phyloP scores from a whole-genome alignment of 805 yeast species.

The Starmerella geochares region DNA sequence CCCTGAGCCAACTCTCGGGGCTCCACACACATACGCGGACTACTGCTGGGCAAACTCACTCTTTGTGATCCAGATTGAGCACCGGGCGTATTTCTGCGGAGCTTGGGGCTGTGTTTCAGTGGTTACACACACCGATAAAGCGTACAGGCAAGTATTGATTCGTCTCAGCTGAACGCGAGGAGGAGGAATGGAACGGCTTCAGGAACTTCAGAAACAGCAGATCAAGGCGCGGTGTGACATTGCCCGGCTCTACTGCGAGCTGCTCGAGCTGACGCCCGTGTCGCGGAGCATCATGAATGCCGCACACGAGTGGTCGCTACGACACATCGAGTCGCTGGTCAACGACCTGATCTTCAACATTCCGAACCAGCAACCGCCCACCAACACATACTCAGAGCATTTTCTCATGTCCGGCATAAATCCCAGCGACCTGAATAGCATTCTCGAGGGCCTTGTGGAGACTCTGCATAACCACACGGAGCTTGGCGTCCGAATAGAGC shows the following conservation, averaged over 20 bases:
- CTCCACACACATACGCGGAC: not conserved
- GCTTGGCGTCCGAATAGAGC: constrained; percentile 29
- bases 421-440: constrained; percentile 22
- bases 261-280: constrained; percentile 28
- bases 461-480: constrained; percentile 26
- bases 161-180: not conserved
- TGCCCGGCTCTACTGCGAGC: constrained; percentile 26
- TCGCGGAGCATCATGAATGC: constrained; percentile 28
- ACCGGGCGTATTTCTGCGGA: not conserved
- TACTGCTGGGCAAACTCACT: not conserved
- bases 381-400: constrained; percentile 26
- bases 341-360: constrained; percentile 27
- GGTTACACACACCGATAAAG: not conserved
- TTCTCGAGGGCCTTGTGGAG: constrained; percentile 25
- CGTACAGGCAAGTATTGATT: no score
- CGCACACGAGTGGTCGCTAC: constrained; percentile 31
- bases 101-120: not conserved
- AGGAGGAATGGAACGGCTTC: constrained; percentile 15
- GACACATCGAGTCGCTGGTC: constrained; percentile 28
- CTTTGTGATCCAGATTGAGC: not conserved
- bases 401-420: constrained; percentile 25
- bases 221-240: constrained; percentile 32
- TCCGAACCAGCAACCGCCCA: constrained; percentile 24
- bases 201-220: constrained; percentile 25
- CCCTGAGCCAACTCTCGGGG: not conserved